Conservation (phyloP, 1,284 basidiomycete species). For the Pseudomicrostroma phylloplanum region DNA sequence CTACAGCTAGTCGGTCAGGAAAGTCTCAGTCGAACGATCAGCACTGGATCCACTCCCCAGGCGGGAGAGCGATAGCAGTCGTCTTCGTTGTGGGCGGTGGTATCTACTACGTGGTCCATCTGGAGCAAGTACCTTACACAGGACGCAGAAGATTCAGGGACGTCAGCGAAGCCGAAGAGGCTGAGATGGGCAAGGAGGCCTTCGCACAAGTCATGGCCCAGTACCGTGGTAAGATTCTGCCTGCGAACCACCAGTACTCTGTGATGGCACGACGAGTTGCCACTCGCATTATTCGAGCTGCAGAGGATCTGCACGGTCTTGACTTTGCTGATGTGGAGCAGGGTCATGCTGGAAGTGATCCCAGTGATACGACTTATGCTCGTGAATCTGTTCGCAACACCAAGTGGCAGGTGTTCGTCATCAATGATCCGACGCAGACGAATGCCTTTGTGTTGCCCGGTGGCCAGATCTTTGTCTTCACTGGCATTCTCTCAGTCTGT, state of each 20-base stretch:
- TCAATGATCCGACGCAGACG: conserved; percentile 62
- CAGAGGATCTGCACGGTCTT: conserved; percentile 55
- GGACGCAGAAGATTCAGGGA: conserved; percentile 47
- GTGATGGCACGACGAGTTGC: conserved; percentile 60
- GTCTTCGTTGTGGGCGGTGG: conserved; percentile 24
- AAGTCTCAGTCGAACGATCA: too few relatives aligned
- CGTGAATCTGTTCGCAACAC: conserved; percentile 17
- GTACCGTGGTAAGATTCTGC: conserved; percentile 61
- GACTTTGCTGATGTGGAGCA: conserved; percentile 39
- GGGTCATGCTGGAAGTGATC: conserved; percentile 36
- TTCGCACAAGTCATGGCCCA: conserved; percentile 59
- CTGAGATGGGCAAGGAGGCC: conserved; percentile 53
- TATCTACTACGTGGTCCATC: conserved; percentile 41
- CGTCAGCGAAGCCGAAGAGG: conserved; percentile 33
- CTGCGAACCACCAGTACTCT: conserved; percentile 63
- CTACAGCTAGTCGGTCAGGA: too few relatives aligned
- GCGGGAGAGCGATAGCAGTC: too few relatives aligned
- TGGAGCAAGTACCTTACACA: conserved; percentile 44
- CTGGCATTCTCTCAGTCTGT: conserved; percentile 76
- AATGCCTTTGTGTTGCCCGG: conserved; percentile 77
- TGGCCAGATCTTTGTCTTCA: conserved; percentile 72
- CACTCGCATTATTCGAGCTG: conserved; percentile 65
- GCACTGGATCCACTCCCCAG: too few relatives aligned
- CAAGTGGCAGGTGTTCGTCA: conserved; percentile 70
- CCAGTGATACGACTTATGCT: conserved; percentile 21